phyloP scores from a whole-genome alignment of 495 filamentous ascomycete species.

The Penicillium malachiteum region DNA sequence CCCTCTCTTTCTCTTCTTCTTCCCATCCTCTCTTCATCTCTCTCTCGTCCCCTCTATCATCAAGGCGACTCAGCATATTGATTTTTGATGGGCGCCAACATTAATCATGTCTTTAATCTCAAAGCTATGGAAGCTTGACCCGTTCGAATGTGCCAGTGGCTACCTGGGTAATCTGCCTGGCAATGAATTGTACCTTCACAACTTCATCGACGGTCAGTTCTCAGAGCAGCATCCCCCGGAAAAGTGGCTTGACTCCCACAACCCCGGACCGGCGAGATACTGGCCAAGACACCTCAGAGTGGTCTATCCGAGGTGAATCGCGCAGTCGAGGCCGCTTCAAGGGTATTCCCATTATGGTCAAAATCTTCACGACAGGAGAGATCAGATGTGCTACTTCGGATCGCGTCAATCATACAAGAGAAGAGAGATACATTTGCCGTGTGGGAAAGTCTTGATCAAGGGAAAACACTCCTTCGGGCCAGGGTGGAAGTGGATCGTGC shows the following conservation, averaged over 20 bases:
- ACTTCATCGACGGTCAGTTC: constrained; percentile 14
- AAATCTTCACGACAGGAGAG: constrained; percentile 8
- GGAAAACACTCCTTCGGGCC: constrained; percentile 16
- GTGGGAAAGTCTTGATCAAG: constrained; percentile 23
- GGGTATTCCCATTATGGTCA: constrained; percentile 18
- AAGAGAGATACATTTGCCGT: constrained; percentile 15
- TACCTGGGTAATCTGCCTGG: constrained; percentile 4
- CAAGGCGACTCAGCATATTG: no score
- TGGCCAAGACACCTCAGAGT: constrained; percentile 9
- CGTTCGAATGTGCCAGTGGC: constrained; percentile 1
- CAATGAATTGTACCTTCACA: constrained; percentile 7
- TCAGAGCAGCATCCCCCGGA: background rate
- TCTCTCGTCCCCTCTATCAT: no score
- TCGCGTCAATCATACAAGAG: constrained; percentile 11
- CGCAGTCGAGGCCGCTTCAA: constrained; percentile 14
- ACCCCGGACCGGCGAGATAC: constrained; percentile 11
- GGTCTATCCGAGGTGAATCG: constrained; percentile 6
- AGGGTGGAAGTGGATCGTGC: constrained; percentile 21
- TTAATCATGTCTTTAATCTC: constrained; percentile 1
- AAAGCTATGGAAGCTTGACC: constrained; percentile 11
- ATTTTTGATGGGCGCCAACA: background rate
- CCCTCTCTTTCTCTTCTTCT: no score
- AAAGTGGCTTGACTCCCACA: constrained; percentile 13
- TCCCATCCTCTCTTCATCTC: no score
- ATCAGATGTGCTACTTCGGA: constrained; percentile 12